Evolutionary conservation across 2,329 filamentous ascomycete genomes (phyloP), one percentile per base, ranked within the genome.

Genomic region (Aureobasidium sp.): DNA sequence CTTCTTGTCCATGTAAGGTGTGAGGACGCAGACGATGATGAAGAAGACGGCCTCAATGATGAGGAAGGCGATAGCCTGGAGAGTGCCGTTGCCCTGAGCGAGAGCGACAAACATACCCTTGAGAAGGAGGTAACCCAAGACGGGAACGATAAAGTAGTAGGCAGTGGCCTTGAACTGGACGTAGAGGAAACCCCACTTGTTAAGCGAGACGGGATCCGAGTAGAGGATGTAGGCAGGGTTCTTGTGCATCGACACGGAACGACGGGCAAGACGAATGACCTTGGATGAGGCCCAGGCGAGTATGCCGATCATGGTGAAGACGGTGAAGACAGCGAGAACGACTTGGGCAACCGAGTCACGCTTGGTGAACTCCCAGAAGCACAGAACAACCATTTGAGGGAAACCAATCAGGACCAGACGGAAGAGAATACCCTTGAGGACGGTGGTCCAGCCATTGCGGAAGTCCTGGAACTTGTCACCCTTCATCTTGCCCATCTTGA

Each of bases 1-100:
- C 78, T 92, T 93, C 85, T 96, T 96, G 81, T 97, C 93, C 93
- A 97, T 97, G 88, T 91, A 97, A 21, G 93, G 93, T 63, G 90
- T 87, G 67, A 97, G 78, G 59, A 96, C 87, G 63, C 86, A 88
- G 61, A 91, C 86, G 27, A 78, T 85, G 68, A 96, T 88, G 61
- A 97, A 81, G 68, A 89, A 87, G 58, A 76, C 84, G 2, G 87
- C 87, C 75, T 97, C 93, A 61, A 97, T 85, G 63, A 97, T 79
- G 44, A 97, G 80, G 62, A 97, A 82, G 16, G 87, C 89, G 62
- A 97, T 81, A 10, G 91, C 90, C 75, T 96, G 91, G 25, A 87
- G 85, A 5, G 84, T 83, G 36, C 86, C 84, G 37, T 80, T 83
- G 47, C 78, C 78, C 74, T 97, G 93, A 32, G 82, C 85, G 62